Percentiles rank a stretch among this genome's conserved stretches.
Evolutionary conservation across 176 grass and related monocot species (phyloP).

Genomic region (Ensete glaucum): DNA sequence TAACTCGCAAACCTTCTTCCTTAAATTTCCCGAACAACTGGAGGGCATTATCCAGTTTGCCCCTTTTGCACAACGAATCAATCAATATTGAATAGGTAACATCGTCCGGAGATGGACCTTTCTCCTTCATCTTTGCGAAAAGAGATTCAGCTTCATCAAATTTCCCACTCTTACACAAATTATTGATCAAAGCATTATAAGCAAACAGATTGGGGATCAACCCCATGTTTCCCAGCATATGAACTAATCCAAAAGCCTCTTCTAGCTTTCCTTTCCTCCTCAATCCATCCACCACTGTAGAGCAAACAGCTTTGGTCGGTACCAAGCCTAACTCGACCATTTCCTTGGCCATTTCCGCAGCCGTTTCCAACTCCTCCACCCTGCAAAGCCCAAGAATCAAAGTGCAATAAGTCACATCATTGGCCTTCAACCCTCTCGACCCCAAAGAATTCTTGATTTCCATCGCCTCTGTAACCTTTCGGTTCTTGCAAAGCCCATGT

Average conservation of each 20-base stretch:
- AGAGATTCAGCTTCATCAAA: slow-evolving; percentile 65
- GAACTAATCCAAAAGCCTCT: slow-evolving; percentile 49
- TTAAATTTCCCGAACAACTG: slow-evolving; percentile 51
- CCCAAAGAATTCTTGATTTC: slow-evolving; percentile 37
- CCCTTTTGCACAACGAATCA: slow-evolving; percentile 65
- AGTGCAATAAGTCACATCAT: slow-evolving; percentile 64
- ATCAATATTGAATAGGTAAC: slow-evolving; percentile 82
- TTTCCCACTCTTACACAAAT: slow-evolving; percentile 44
- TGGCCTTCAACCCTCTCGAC: slow-evolving; percentile 26
- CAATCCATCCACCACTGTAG: slow-evolving; percentile 43
- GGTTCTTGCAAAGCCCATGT: slow-evolving; percentile 54
- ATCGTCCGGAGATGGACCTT: slow-evolving; percentile 49
- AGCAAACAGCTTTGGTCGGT: slow-evolving; percentile 49
- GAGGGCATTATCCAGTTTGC: slow-evolving; percentile 46
- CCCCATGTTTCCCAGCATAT: slow-evolving; percentile 41
- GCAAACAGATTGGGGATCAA: slow-evolving; percentile 55
- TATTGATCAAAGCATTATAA: slow-evolving; percentile 66
- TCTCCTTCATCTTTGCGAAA: slow-evolving; percentile 46
- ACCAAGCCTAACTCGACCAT: slow-evolving; percentile 42
- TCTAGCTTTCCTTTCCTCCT: slow-evolving; percentile 30
- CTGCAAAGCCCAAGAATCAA: slow-evolving; percentile 48
- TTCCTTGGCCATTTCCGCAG: slow-evolving; percentile 28
- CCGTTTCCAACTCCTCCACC: slow-evolving; percentile 37
- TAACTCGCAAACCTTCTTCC: slow-evolving; percentile 33
- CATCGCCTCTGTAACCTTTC: slow-evolving; percentile 34